phyloP scores from a whole-genome alignment of 1,284 basidiomycete genomes.

The Stygiomarasmius scandens region DNA sequence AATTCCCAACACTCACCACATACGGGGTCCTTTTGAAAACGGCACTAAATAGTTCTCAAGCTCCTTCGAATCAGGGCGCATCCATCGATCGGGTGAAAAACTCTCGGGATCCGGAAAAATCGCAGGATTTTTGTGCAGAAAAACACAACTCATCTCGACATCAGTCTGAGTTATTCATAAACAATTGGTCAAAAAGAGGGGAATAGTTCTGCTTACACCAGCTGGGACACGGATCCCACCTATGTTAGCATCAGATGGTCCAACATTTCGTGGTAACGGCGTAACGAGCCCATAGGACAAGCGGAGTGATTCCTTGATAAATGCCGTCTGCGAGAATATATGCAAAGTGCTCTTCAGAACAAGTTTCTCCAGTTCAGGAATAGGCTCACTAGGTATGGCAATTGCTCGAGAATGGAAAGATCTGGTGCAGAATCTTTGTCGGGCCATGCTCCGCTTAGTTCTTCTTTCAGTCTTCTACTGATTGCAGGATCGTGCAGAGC shows the following conservation, averaged over 20 bases:
- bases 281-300: constrained; percentile 17
- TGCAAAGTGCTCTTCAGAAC: neutral
- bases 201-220: constrained; percentile 24
- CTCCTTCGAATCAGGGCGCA: constrained; percentile 22
- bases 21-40: constrained; percentile 36
- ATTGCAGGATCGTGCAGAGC: constrained; percentile 14
- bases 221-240: constrained; percentile 21
- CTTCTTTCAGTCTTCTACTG: constrained; percentile 5
- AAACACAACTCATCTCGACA: constrained; percentile 24
- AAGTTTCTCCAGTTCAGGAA: neutral
- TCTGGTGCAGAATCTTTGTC: constrained; percentile 12
- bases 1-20: constrained; percentile 23
- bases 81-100: constrained; percentile 33
- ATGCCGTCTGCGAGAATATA: constrained; percentile 19
- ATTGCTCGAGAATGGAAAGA: constrained; percentile 15
- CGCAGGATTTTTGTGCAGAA: constrained; percentile 23
- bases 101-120: constrained; percentile 25
- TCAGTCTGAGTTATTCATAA: constrained; percentile 18
- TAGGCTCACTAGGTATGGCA: constrained; percentile 20
- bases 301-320: constrained; percentile 28
- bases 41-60: constrained; percentile 31
- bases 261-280: constrained; percentile 26
- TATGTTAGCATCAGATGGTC: constrained; percentile 18
- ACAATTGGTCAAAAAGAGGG: neutral
- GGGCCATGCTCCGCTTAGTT: constrained; percentile 18